A percentile compares a stretch with the other conserved stretches of the same genome.
phyloP scores from a whole-genome alignment of 148 eudicot species.

The Hydrangea macrophylla region DNA sequence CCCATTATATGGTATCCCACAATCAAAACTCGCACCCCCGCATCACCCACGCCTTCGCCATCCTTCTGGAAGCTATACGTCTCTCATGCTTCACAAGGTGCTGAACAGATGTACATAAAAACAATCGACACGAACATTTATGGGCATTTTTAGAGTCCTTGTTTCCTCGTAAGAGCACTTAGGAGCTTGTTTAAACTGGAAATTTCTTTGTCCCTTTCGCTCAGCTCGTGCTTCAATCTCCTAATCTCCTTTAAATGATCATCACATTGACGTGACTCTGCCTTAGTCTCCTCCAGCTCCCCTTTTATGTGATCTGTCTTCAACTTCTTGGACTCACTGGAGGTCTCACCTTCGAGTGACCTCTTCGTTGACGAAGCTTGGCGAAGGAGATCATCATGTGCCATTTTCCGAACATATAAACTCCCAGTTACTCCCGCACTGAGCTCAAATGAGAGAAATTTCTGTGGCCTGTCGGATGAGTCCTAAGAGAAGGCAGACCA shows the following conservation, averaged over 20 bases:
- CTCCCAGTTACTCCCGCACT: slow-evolving; percentile 43
- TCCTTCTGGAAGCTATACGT: no score
- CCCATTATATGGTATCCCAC: no score
- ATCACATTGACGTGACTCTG: slow-evolving; percentile 23
- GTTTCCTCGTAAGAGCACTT: slow-evolving; percentile 75
- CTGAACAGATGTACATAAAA: no score
- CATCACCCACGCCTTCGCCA: no score
- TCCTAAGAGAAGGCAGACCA: slow-evolving; percentile 42
- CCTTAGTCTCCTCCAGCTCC: slow-evolving; percentile 18
- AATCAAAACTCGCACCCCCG: no score
- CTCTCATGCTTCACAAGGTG: no score
- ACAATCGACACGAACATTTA: no score
- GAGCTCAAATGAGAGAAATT: slow-evolving; percentile 45
- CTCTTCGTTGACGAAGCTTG: slow-evolving; percentile 53
- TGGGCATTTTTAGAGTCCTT: slow-evolving; percentile 44
- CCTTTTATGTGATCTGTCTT: slow-evolving; percentile 35
- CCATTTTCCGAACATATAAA: slow-evolving; percentile 64
- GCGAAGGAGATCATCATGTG: slow-evolving; percentile 16
- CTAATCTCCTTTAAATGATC: slow-evolving; percentile 61
- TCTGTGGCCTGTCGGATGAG: slow-evolving; percentile 59
- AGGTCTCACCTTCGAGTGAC: slow-evolving; percentile 29
- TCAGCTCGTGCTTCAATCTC: slow-evolving; percentile 54
- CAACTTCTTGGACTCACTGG: slow-evolving; percentile 34
- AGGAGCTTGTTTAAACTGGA: slow-evolving; percentile 65
- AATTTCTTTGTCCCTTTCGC: slow-evolving; percentile 64